Conservation (phyloP, 2,329 filamentous ascomycete genomes). For the Colletotrichum sp. region DNA sequence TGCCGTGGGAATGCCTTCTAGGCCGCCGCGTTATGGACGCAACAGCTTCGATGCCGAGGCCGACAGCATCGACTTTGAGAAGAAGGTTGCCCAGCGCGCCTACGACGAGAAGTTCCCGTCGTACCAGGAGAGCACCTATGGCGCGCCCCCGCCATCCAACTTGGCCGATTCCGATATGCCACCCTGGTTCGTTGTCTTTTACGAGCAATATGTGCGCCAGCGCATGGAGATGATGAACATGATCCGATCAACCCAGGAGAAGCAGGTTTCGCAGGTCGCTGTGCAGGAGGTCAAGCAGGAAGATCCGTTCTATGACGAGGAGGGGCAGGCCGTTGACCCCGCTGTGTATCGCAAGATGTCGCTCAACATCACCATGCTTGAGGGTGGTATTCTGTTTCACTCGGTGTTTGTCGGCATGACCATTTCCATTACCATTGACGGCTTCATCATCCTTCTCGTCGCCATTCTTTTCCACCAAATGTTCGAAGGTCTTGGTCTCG, state of each 20-base stretch:
- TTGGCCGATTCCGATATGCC: conserved; percentile 55
- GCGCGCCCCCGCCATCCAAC: conserved; percentile 27
- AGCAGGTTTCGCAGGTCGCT: conserved; percentile 35
- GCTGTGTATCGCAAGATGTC: conserved; percentile 64
- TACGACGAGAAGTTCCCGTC: conserved; percentile 39
- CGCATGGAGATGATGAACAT: conserved; percentile 62
- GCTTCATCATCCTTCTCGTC: conserved; percentile 69
- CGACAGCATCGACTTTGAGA: conserved; percentile 37
- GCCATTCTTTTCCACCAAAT: conserved; percentile 77
- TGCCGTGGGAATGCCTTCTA: conserved; percentile 27
- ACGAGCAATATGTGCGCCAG: conserved; percentile 67
- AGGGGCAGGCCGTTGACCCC: conserved; percentile 49
- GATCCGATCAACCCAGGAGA: conserved; percentile 44
- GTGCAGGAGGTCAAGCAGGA: conserved; percentile 28
- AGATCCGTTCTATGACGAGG: conserved; percentile 45
- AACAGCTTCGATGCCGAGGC: conserved; percentile 39
- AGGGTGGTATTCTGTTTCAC: conserved; percentile 81
- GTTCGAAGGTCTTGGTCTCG: conserved; percentile 72
- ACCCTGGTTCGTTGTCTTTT: conserved; percentile 67
- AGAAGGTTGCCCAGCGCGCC: conserved; percentile 43
- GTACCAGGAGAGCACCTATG: conserved; percentile 25
- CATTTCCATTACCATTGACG: conserved; percentile 70
- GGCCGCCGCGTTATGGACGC: conserved; percentile 33
- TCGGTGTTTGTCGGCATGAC: conserved; percentile 80
- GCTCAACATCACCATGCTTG: conserved; percentile 76